Base-by-base conservation (phyloP, 2,329 filamentous ascomycete species). In the Calonectria hawksworthii region DNA sequence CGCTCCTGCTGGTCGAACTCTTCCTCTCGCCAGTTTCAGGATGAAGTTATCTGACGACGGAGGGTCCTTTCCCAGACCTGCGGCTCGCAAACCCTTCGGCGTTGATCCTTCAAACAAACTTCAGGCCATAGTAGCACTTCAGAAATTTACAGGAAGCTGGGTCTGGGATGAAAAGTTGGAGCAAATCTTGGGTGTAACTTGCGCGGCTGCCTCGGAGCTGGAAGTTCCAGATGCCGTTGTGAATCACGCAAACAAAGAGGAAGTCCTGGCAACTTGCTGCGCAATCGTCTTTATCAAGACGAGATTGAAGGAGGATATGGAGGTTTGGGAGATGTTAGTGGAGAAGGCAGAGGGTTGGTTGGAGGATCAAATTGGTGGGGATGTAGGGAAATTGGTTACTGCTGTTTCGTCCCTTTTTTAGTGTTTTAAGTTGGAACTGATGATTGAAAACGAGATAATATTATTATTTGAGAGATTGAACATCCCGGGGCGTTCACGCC, bases 241-340 rank as follows among this genome's bases (percentile, higher is more conserved):
- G 1, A 44, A 63, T 0, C 41, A 77, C 1, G 32, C 75, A 0
- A 65, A 70, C 2, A 64, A 74, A 10, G 70, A 71, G 0, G 70
- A 79, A 1, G 66, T 82, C 8, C 34, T 83, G 5, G 81, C 81
- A 5, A 85, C 84, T 8, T 72, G 81, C 0, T 83, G 81, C 38
- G 82, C 77, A 0, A 74, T 85, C 1, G 68, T 77, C 1, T 85
- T 77, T 30, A 73, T 94, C 75, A 87, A 90, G 78, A 81, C 64
- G 41, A 87, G 85, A 71, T 77, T 91, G 74, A 77, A 36, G 0
- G 83, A 75, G 0, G 85, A 90, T 68, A 83, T 86, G 80, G 92
- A 92, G 4, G 86, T 87, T 10, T 94, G 92, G 92, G 92, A 93
- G 74, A 86, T 94, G 86, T 83, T 94, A 38, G 90, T 89, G 26